Conservation (phyloP, 345 rosid genomes). For the Draba incana region DNA sequence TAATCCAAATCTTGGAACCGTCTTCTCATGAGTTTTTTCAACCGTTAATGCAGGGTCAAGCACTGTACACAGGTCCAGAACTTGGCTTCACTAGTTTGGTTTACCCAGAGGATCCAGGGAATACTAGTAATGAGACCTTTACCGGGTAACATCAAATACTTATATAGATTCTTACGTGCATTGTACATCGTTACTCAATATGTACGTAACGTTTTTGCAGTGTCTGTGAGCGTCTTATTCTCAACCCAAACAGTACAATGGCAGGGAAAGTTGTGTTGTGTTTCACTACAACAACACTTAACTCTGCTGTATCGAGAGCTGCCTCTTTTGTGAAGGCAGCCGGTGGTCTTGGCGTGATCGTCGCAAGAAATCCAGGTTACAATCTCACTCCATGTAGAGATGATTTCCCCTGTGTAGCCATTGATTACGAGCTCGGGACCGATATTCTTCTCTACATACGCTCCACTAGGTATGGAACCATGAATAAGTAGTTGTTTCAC, state of each 20-base stretch:
- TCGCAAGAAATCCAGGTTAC: conserved; percentile 43
- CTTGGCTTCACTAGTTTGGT: conserved; percentile 43
- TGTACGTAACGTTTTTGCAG: conserved; percentile 8
- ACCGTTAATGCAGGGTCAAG: conserved; percentile 38
- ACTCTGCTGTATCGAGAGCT: conserved; percentile 32
- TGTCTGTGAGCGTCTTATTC: conserved; percentile 7
- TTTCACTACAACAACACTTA: conserved; percentile 33
- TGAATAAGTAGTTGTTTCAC: neutral
- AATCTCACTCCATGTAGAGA: conserved; percentile 34
- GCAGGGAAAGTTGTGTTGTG: conserved; percentile 46
- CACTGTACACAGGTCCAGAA: conserved; percentile 38
- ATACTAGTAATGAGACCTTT: conserved; percentile 29
- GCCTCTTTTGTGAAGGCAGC: conserved; percentile 35
- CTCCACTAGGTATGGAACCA: conserved; percentile 40
- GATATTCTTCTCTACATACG: conserved; percentile 46
- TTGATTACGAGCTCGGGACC: conserved; percentile 45
- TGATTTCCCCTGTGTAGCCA: conserved; percentile 44
- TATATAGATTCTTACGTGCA: neutral
- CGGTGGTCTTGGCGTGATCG: conserved; percentile 48
- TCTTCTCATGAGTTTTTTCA: neutral
- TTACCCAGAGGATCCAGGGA: conserved; percentile 42
- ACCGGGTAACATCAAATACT: conserved; percentile 11
- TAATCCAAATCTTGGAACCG: neutral
- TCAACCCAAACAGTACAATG: conserved; percentile 25
- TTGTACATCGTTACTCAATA: neutral